Evolutionary conservation across 139 green algal genomes (phyloP), one percentile per base, ranked within the genome.

Genomic region (Desmodesmus armatus): DNA sequence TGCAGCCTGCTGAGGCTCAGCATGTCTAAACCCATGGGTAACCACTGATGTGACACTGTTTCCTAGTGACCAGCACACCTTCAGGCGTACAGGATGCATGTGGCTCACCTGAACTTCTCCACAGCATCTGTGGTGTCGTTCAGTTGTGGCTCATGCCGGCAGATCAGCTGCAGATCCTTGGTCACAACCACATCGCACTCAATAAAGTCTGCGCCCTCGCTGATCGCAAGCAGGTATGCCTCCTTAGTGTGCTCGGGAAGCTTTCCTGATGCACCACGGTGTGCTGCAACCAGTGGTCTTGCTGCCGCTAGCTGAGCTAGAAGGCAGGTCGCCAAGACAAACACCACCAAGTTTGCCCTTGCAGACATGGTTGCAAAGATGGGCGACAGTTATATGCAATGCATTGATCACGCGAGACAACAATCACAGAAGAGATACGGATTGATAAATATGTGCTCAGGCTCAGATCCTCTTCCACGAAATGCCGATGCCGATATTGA

Each of bases 171-270:
- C 53, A 77, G 63, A 23, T 80, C 63, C 41, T 82, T 78, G 2
- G 55, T 67, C 37, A 76, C 31, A 58, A 75, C 76, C 29, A 86
- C 84, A 55, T 88, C 84, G 41, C 79, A 87, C 85, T 89, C 85
- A 5, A 76, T 76, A 37, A 37, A 76, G 67, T 76, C 67, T 0
- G 67, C 37, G 19, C 67, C 67, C 67, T 76, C n/a, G n/a, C n/a
- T n/a, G n/a, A 76, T 76, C 7, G 67, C 67, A 15, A 15, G 13
- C 37, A 29, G 13, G 67, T 76, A 76, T 5, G 25, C 67, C 23
- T 51, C 37, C 21, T 33, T 31, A 4, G 67, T 76, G 67, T 76
- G 67, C 19, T 76, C 67, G 31, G 67, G 67, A 35, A 76, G 67
- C 67, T 55, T 37, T 13, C 67, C 67, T 43, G 67, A 39, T 33